Conservation (phyloP, 2,329 filamentous ascomycete genomes). For the Teratosphaeria zuluensis region DNA sequence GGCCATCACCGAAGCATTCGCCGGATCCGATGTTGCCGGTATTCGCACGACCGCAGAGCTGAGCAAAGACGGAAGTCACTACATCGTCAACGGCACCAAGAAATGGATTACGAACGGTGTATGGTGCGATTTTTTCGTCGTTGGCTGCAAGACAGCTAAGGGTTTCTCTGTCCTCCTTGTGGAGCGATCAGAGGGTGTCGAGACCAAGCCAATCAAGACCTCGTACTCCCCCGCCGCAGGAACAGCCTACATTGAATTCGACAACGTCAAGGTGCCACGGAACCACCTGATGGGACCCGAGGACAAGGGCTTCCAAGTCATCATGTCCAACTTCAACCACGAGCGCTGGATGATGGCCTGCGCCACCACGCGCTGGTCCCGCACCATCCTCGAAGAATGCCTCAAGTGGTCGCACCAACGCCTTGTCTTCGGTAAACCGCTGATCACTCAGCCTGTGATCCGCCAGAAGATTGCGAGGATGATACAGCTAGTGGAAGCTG, state of each 20-base stretch:
- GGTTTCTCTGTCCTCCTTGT: constrained; percentile 70
- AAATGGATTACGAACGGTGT: constrained; percentile 48
- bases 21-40: constrained; percentile 71
- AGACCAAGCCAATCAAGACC: constrained; percentile 71
- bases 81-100: constrained; percentile 62
- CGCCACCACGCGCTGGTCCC: constrained; percentile 53
- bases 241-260: constrained; percentile 71
- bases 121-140: constrained; percentile 61
- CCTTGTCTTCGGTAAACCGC: constrained; percentile 70
- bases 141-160: constrained; percentile 68
- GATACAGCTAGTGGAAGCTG: constrained; percentile 72
- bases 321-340: constrained; percentile 83
- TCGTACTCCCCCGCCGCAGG: constrained; percentile 70
- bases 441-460: constrained; percentile 76
- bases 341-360: constrained; percentile 33
- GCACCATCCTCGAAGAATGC: constrained; percentile 69
- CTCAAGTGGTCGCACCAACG: constrained; percentile 85
- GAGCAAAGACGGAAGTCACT: constrained; percentile 64
- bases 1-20: constrained; percentile 82
- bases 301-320: constrained; percentile 76
- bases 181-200: constrained; percentile 61
- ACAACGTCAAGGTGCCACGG: constrained; percentile 76
- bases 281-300: constrained; percentile 71
- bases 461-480: constrained; percentile 78
- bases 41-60: constrained; percentile 70